Evolutionary conservation across 371 early-diverging fungal species (phyloP).

Genomic region (Mortierella sp.): DNA sequence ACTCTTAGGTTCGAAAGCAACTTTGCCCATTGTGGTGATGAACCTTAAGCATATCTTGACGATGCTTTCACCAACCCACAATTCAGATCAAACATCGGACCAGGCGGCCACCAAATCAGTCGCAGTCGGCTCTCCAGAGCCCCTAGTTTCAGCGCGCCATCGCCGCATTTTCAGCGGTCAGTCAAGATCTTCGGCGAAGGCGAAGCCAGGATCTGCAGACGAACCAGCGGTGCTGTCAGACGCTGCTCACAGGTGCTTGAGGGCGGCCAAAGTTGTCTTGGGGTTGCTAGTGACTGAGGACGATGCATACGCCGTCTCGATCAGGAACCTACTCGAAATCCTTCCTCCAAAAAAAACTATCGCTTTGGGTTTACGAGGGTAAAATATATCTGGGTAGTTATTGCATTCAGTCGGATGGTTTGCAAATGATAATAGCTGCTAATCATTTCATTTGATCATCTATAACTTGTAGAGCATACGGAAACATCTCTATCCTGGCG

Average conservation of each 20-base stretch:
- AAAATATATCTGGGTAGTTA: slow-evolving; percentile 11
- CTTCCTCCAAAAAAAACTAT: slow-evolving; percentile 44
- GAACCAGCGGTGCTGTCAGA: slow-evolving; percentile 63
- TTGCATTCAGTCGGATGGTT: no score
- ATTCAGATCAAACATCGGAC: slow-evolving; percentile 19
- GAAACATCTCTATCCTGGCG: slow-evolving; percentile 70
- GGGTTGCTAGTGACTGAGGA: slow-evolving; percentile 51
- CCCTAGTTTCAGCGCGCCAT: slow-evolving; percentile 8
- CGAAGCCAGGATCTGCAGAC: slow-evolving; percentile 45
- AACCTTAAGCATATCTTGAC: slow-evolving; percentile 40
- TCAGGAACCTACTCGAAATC: slow-evolving; percentile 46
- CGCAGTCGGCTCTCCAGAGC: background rate
- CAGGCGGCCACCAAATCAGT: background rate
- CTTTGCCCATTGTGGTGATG: slow-evolving; percentile 22
- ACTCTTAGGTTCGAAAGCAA: background rate
- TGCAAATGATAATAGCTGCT: background rate
- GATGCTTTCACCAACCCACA: slow-evolving; percentile 22
- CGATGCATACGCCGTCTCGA: slow-evolving; percentile 35
- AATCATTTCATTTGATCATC: background rate
- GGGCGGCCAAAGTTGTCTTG: slow-evolving; percentile 62
- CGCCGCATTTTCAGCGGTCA: slow-evolving; percentile 34
- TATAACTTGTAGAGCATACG: slow-evolving; percentile 55
- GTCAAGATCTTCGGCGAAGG: slow-evolving; percentile 34
- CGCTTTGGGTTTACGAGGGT: slow-evolving; percentile 77
- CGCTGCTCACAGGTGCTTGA: slow-evolving; percentile 69